phyloP scores from a whole-genome alignment of 2,329 filamentous ascomycete genomes.

The Aspergillus amoenus region DNA sequence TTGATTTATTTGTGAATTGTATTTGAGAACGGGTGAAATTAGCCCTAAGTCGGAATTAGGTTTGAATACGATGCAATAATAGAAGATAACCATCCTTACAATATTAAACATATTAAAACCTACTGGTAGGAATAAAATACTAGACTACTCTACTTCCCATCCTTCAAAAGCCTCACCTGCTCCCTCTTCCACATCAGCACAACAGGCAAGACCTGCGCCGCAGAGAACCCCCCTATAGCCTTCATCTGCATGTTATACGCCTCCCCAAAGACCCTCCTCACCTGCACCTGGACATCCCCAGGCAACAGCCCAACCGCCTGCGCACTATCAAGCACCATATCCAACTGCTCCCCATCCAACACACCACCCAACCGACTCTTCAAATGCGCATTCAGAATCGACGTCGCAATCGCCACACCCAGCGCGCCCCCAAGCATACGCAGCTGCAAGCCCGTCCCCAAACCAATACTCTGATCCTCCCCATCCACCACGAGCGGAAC shows the following conservation, averaged over 20 bases:
- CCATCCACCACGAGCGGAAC: constrained; percentile 16
- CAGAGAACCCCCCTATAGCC: constrained; percentile 15
- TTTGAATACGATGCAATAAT: too few relatives aligned
- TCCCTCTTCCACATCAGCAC: constrained; percentile 20
- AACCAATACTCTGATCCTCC: constrained; percentile 30
- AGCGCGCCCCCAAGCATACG: constrained; percentile 41
- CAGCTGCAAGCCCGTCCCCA: constrained; percentile 41
- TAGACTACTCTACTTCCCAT: neutral
- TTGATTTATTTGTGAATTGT: too few relatives aligned
- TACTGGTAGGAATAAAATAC: too few relatives aligned
- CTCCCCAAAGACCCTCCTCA: constrained; percentile 11
- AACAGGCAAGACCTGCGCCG: constrained; percentile 13
- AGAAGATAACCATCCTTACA: too few relatives aligned
- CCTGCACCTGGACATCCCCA: neutral
- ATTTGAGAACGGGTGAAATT: too few relatives aligned
- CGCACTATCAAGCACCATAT: constrained; percentile 4
- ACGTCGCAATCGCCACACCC: constrained; percentile 36
- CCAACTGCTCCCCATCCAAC: neutral
- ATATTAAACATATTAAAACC: too few relatives aligned
- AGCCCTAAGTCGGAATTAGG: too few relatives aligned
- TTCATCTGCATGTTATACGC: constrained; percentile 23
- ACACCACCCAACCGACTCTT: neutral
- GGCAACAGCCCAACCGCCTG: neutral
- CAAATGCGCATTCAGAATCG: constrained; percentile 14
- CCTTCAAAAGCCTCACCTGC: constrained; percentile 16